Conservation (phyloP, 2,329 filamentous ascomycete species). For the Paradendryphiella salina region DNA sequence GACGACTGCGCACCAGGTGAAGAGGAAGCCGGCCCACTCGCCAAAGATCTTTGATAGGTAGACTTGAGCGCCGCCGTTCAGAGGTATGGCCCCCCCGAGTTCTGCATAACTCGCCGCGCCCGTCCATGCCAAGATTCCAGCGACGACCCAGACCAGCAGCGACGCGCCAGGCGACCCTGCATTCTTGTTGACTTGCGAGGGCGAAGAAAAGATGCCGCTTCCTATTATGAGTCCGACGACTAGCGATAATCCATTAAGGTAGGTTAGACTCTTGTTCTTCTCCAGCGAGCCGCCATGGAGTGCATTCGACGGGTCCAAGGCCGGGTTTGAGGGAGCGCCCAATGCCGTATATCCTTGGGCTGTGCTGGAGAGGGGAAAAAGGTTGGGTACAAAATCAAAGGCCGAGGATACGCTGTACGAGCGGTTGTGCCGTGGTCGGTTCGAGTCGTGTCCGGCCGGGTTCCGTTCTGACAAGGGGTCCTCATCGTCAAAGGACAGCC, state of each 20-base stretch:
- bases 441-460: conserved; percentile 54
- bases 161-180: conserved; percentile 89
- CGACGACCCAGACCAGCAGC: conserved; percentile 87
- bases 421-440: conserved; percentile 58
- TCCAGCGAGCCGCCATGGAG: conserved; percentile 80
- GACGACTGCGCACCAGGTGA: conserved; percentile 93
- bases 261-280: conserved; percentile 94
- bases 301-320: conserved; percentile 58
- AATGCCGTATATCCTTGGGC: conserved; percentile 77
- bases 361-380: conserved; percentile 91
- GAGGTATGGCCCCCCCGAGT: conserved; percentile 88
- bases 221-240: conserved; percentile 94
- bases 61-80: conserved; percentile 92
- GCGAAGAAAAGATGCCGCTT: conserved; percentile 93
- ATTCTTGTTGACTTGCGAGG: conserved; percentile 87
- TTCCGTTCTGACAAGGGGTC: conserved; percentile 69
- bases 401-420: conserved; percentile 89
- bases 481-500: conserved; percentile 84
- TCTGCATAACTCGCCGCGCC: conserved; percentile 94
- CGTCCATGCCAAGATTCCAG: conserved; percentile 93
- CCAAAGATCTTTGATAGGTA: conserved; percentile 97
- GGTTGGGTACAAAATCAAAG: conserved; percentile 91
- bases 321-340: conserved; percentile 68
- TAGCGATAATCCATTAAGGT: conserved; percentile 87
- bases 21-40: conserved; percentile 88